Evolutionary conservation across 805 yeast genomes (phyloP), one percentile per base, ranked within the genome.

Genomic region (Candida pseudoglaebosa): DNA sequence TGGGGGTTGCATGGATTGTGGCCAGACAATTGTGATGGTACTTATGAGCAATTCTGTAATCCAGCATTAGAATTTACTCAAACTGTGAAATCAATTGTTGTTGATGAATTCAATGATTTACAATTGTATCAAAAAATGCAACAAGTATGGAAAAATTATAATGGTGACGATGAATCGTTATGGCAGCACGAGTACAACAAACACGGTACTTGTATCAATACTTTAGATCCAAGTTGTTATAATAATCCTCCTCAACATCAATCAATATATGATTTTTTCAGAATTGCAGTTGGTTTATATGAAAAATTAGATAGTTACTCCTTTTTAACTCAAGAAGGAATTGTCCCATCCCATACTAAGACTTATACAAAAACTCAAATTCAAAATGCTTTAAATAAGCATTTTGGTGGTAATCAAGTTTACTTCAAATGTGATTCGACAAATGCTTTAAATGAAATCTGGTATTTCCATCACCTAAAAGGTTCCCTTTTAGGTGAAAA

Each of bases 121-220:
- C 80, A 73, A 7, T 65, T 88, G 35, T 65, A 84, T 33, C 59
- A 62, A 1, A 70, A 72, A 42, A 78, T 90, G 87, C 47, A 63
- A 18, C 52, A 52, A 21, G 61, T 71, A 43, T 90, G 97, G 97
- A 82, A 83, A 56, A 82, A 83, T 51, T 74, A 73, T 52, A 78
- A 76, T 36, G 87, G 87, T 8, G 58, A 75, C 40, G 91, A 84
- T 55, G 80, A 77, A 41, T 56, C 71, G 4, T 65, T 90, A 36
- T 90, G 98, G 98, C 71, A 75, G 24, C 96, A 90, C 61, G 97
- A 90, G 61, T 90, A 77, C 71, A 89, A 90, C 66, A 90, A 90
- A 58, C 98, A 90, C 57, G 97, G 90, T 17, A 88, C 96, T 7
- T 90, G 97, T 62, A 80, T 89, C 73, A 77, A 81, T 34, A 88